Conservation (phyloP, 306 rosid genomes). For the Prosopis cineraria region DNA sequence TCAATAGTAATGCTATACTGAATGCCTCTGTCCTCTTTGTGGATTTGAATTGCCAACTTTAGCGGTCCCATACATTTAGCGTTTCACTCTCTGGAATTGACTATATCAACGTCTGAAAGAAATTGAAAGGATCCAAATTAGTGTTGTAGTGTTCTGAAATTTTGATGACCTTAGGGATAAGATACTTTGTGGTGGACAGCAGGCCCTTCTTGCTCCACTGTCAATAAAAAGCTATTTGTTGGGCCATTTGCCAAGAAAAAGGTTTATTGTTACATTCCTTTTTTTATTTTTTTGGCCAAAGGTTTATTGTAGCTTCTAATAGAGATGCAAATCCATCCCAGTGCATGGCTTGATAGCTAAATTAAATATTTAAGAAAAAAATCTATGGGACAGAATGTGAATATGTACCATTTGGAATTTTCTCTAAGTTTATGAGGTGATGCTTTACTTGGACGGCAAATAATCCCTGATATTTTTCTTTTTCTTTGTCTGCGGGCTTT, state of each 20-base stretch:
- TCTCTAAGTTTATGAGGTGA: neutral
- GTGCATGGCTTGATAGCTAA: constrained; percentile 9
- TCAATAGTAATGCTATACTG: neutral
- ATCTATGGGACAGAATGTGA: constrained; percentile 23
- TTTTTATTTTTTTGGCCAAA: neutral
- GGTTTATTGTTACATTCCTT: neutral
- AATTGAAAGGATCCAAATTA: neutral
- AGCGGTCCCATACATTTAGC: neutral
- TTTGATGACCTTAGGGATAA: neutral
- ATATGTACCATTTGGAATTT: constrained; percentile 22
- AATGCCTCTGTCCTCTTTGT: neutral
- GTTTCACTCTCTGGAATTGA: neutral
- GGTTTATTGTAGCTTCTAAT: neutral
- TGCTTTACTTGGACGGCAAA: constrained; percentile 25
- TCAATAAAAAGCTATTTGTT: neutral
- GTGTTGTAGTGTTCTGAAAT: neutral
- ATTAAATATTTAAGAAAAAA: neutral
- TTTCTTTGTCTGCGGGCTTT: neutral
- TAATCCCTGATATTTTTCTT: neutral
- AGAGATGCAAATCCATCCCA: constrained; percentile 6
- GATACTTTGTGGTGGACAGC: neutral
- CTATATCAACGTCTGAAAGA: neutral
- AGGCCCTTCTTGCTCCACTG: neutral
- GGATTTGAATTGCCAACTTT: constrained; percentile 1
- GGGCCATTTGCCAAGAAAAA: neutral